Percentiles rank a stretch among this genome's conserved stretches.
phyloP scores from a whole-genome alignment of 768 basidiomycete species.

The Xerocomus spinulosus region DNA sequence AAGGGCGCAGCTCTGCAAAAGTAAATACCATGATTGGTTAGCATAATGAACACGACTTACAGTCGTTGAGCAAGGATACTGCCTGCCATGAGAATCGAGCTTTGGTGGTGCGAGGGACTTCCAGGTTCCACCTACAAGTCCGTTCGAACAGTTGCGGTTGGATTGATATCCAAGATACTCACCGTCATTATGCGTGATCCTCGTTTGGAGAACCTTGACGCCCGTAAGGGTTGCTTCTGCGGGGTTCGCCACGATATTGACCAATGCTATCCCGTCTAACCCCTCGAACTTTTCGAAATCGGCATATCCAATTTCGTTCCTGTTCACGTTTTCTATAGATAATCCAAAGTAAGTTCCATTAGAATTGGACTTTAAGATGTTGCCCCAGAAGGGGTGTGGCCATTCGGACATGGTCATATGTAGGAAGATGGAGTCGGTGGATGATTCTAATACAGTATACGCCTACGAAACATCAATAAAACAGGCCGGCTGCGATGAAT shows the following conservation, averaged over 20 bases:
- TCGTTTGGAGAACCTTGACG: slow-evolving; percentile 70
- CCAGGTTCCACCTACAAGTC: slow-evolving; percentile 72
- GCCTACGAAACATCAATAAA: slow-evolving; percentile 55
- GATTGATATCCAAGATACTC: slow-evolving; percentile 16
- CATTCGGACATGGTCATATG: slow-evolving; percentile 90
- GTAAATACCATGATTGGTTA: neutral
- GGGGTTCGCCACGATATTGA: slow-evolving; percentile 86
- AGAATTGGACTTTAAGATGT: slow-evolving; percentile 92
- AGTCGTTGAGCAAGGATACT: slow-evolving; percentile 65
- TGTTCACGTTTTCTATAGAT: slow-evolving; percentile 83
- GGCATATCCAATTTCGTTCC: slow-evolving; percentile 82
- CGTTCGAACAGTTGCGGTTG: neutral
- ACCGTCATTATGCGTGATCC: slow-evolving; percentile 98
- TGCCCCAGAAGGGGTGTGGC: slow-evolving; percentile 77
- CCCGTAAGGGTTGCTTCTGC: slow-evolving; percentile 66
- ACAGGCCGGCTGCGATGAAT: neutral
- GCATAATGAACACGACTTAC: slow-evolving; percentile 36
- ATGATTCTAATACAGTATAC: slow-evolving; percentile 93
- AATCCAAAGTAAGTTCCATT: slow-evolving; percentile 96
- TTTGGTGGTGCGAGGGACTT: slow-evolving; percentile 72
- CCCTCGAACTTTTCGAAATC: slow-evolving; percentile 99
- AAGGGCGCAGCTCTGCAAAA: slow-evolving; percentile 67
- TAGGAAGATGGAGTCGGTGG: slow-evolving; percentile 88
- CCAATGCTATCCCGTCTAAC: slow-evolving; percentile 90
- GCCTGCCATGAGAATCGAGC: slow-evolving; percentile 66